phyloP scores from a whole-genome alignment of 2,329 filamentous ascomycete species.

The Alternaria longipes region DNA sequence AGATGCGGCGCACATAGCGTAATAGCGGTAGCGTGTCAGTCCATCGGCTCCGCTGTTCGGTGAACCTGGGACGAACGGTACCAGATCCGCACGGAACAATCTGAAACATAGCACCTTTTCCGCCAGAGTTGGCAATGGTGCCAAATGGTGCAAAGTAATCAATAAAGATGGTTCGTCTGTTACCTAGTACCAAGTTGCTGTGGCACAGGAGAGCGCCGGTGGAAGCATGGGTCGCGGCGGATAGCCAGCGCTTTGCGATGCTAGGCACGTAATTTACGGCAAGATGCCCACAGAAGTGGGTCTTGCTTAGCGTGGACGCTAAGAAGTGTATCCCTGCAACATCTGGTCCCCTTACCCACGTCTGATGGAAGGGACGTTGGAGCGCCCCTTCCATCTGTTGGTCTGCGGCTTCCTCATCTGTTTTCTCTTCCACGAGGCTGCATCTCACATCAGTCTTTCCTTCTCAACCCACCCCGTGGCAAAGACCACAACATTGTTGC shows the following conservation, averaged over 20 bases:
- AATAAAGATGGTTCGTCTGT: background rate
- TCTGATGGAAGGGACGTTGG: slow-evolving; percentile 34
- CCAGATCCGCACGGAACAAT: slow-evolving; percentile 26
- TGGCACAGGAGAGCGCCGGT: background rate
- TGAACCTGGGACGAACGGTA: slow-evolving; percentile 36
- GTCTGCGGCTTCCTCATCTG: slow-evolving; percentile 35
- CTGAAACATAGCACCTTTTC: background rate
- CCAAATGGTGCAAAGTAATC: background rate
- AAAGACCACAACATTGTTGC: slow-evolving; percentile 20
- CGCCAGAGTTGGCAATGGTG: background rate
- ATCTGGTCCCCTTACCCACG: slow-evolving; percentile 21
- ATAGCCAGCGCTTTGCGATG: slow-evolving; percentile 21
- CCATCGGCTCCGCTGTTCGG: slow-evolving; percentile 30
- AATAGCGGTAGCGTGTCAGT: slow-evolving; percentile 20
- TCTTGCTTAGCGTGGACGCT: background rate
- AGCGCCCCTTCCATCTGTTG: slow-evolving; percentile 36
- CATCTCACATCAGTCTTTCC: slow-evolving; percentile 21
- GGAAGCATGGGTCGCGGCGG: slow-evolving; percentile 11
- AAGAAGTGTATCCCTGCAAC: slow-evolving; percentile 6
- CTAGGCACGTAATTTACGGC: slow-evolving; percentile 27
- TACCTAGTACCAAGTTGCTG: background rate
- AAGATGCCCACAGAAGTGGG: slow-evolving; percentile 16
- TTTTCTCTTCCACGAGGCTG: slow-evolving; percentile 30
- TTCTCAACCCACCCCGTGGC: slow-evolving; percentile 23
- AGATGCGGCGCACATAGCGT: slow-evolving; percentile 28